phyloP scores from a whole-genome alignment of 1,139 yeast species.

The Candida pseudoviswanathii region DNA sequence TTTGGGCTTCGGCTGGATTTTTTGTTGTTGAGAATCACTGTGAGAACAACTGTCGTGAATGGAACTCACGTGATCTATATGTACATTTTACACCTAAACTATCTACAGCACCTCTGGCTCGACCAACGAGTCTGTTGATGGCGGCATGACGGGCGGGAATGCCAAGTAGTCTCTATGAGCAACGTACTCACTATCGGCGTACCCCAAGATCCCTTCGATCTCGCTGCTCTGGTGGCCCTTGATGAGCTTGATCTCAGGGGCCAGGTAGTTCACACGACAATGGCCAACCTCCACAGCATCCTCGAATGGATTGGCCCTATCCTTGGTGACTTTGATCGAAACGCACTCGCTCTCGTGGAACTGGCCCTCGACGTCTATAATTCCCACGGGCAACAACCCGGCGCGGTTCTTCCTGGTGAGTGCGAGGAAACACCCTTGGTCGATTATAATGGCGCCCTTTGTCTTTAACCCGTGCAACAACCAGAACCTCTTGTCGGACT shows the following conservation, averaged over 20 bases:
- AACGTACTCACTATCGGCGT: slow-evolving; percentile 88
- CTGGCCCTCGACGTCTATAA: slow-evolving; percentile 70
- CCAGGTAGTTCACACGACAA: slow-evolving; percentile 87
- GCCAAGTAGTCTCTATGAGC: slow-evolving; percentile 94
- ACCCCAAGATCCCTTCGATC: slow-evolving; percentile 75
- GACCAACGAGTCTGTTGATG: slow-evolving; percentile 13
- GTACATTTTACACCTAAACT: no score
- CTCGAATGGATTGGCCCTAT: slow-evolving; percentile 33
- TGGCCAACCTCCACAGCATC: slow-evolving; percentile 70
- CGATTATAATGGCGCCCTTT: slow-evolving; percentile 76
- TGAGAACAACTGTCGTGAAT: no score
- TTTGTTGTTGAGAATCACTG: no score
- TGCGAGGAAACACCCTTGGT: slow-evolving; percentile 84
- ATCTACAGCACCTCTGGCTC: no score
- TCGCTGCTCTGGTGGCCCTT: slow-evolving; percentile 81
- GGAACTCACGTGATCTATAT: no score
- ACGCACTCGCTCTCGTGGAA: slow-evolving; percentile 95
- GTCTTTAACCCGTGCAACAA: slow-evolving; percentile 86
- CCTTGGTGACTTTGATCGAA: slow-evolving; percentile 59
- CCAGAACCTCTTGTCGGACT: slow-evolving; percentile 86
- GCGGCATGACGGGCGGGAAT: slow-evolving; percentile 56
- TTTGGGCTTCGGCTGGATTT: no score
- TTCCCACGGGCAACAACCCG: slow-evolving; percentile 91
- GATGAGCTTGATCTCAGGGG: slow-evolving; percentile 73
- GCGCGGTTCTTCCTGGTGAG: slow-evolving; percentile 85